A percentile compares a stretch with the other conserved stretches of the same genome.
These are phyloP conservation scores for Tuber calosporum DNA, from an alignment of 495 filamentous ascomycete genomes.

Conservation along the genomic window DNA sequence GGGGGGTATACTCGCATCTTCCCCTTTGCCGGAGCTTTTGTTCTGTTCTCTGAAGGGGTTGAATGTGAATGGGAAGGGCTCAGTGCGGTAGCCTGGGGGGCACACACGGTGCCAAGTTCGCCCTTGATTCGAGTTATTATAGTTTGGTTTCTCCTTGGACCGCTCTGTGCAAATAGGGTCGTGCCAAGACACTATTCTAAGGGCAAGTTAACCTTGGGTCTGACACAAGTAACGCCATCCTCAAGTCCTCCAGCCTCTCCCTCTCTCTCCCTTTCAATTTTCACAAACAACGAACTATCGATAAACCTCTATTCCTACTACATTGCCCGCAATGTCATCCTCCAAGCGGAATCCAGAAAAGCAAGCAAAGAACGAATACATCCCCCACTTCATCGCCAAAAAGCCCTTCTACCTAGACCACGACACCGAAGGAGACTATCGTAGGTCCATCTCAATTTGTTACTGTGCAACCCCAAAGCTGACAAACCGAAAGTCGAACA, in stretches of 20 bases:
- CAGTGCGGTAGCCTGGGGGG: not conserved
- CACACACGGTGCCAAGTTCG: not conserved
- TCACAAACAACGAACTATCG: not conserved
- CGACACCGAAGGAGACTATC: slow-evolving; percentile 74
- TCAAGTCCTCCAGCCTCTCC: not conserved
- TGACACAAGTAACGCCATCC: too few species aligned
- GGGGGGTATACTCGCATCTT: not conserved
- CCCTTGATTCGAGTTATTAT: not conserved
- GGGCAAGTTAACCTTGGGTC: too few species aligned
- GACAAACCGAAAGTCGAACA: slow-evolving; percentile 57
- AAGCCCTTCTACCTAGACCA: slow-evolving; percentile 94
- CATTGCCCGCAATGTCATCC: slow-evolving; percentile 49
- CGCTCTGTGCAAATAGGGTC: not conserved
- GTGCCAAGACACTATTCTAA: not conserved
- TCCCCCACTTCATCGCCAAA: slow-evolving; percentile 94
- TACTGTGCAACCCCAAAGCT: not conserved
- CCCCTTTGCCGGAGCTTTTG: not conserved
- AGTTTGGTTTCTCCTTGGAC: not conserved
- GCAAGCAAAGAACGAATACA: slow-evolving; percentile 74
- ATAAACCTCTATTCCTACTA: slow-evolving; percentile 8
- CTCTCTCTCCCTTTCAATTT: not conserved
- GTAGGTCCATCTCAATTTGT: slow-evolving; percentile 16
- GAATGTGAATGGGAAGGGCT: not conserved
- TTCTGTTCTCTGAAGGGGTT: not conserved
- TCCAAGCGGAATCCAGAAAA: slow-evolving; percentile 40